Evolutionary conservation across 2,329 filamentous ascomycete species (phyloP), one percentile per base, ranked within the genome.

Genomic region (Aspergillus persii): DNA sequence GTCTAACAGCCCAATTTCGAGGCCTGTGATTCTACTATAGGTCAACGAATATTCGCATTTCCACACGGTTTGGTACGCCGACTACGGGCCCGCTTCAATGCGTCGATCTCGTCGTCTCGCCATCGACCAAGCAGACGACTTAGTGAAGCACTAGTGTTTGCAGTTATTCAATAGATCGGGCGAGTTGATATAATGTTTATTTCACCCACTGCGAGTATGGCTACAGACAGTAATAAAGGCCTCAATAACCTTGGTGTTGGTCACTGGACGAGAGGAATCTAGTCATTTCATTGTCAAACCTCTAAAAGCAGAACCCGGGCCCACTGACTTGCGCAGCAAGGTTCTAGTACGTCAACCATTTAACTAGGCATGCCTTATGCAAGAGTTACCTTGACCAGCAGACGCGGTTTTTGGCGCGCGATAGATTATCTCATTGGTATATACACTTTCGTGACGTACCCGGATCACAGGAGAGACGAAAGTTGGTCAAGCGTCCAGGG

Each of bases 371-470:
- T 36, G 33, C 11, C 33, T 7, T 36, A 9, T 36, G 33, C 33
- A 36, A 36, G 33, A 36, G 33, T 36, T 36, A 11, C 33, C 33
- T 11, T n/a, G n/a, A n/a, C n/a, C n/a, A n/a, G n/a, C n/a, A 39
- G 50, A 39, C 50, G 30, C 50, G 29, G 50, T 53, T 36, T 53
- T 53, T 53, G 30, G 50, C 29, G n/a, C n/a, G n/a, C n/a, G n/a
- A n/a, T n/a, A n/a, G n/a, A n/a, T n/a, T n/a, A n/a, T n/a, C n/a
- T n/a, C n/a, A n/a, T n/a, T n/a, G n/a, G n/a, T n/a, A n/a, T n/a
- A n/a, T n/a, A n/a, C n/a, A n/a, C n/a, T n/a, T n/a, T n/a, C n/a
- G n/a, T n/a, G n/a, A n/a, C n/a, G n/a, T n/a, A n/a, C n/a, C n/a
- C n/a, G n/a, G n/a, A n/a, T n/a, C n/a, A n/a, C n/a, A n/a, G n/a